Base-by-base conservation (phyloP, 2,329 filamentous ascomycete genomes). In the Nigrospora osmanthi region DNA sequence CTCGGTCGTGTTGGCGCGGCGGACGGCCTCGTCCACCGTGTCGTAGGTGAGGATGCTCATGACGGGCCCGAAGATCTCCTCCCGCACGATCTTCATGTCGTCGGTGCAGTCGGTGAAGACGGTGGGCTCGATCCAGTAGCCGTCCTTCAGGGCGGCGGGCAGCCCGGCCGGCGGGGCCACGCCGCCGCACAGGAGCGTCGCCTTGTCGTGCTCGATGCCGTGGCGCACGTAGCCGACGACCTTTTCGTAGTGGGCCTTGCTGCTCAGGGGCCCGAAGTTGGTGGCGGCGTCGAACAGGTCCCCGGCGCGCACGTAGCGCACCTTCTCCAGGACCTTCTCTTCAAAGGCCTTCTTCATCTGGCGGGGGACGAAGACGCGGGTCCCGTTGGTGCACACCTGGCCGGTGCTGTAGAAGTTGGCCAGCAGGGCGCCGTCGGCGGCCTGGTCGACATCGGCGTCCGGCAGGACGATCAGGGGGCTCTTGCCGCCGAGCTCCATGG, bases 371-470 rank as follows among this genome's bases (percentile, higher is more conserved):
- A 95, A 95, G 32, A 95, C 89, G 11, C 89, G 76, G 1, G 89
- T 95, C 41, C 89, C 89, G 62, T 95, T 95, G 42, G 89, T 95
- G 75, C 89, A 95, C 42, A 95, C 89, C 65, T 95, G 89, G 30
- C 89, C 89, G 0, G 86, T 87, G 53, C 85, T 89, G 73, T 87
- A 95, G 69, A 95, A 95, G 65, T 95, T 95, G 55, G 89, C 89
- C 73, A 94, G 88, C 85, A 95, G 90, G 51, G 88, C 89, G 30
- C 87, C 85, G 57, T 95, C 84, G 32, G 88, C 89, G n/a, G 89
- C 89, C 56, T 80, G 79, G 38, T 87, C 82, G 16, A 91, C 64
- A 42, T 88, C 80, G 14, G 85, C 86, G 57, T 94, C 89, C 1
- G 87, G 86, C 1, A 95, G 78, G 39, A 95, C 74, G 42, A 95